Evolutionary conservation across 345 rosid species (phyloP).

Genomic region (Euphorbia pulcherrima): DNA sequence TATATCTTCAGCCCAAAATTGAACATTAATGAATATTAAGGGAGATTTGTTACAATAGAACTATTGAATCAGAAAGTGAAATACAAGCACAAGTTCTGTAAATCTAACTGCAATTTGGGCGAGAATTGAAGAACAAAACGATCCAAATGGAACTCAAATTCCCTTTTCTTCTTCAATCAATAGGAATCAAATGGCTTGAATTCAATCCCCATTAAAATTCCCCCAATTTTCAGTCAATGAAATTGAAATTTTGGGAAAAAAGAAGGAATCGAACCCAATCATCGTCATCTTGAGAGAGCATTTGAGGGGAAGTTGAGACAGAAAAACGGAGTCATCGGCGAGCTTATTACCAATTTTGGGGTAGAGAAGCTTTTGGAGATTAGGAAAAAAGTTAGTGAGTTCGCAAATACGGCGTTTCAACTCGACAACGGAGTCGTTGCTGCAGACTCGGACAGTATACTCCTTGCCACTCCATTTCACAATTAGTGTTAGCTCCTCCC

Average conservation of each 20-base stretch:
- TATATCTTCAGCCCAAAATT: too few relatives aligned
- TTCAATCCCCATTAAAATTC: too few relatives aligned
- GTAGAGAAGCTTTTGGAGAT: slow-evolving; percentile 92
- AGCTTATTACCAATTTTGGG: slow-evolving; percentile 85
- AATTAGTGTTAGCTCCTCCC: slow-evolving; percentile 71
- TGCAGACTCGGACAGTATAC: slow-evolving; percentile 77
- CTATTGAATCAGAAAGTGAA: too few relatives aligned
- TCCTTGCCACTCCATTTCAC: slow-evolving; percentile 96
- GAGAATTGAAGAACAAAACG: too few relatives aligned
- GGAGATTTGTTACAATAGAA: too few relatives aligned
- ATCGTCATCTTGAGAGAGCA: slow-evolving; percentile 91
- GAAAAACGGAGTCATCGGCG: slow-evolving; percentile 65
- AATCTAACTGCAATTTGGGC: too few relatives aligned
- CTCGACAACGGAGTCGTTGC: slow-evolving; percentile 85
- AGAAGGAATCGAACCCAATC: slow-evolving; percentile 55
- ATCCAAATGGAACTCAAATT: too few relatives aligned
- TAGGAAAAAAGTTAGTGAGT: slow-evolving; percentile 75
- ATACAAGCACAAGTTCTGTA: too few relatives aligned
- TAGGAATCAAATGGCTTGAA: too few relatives aligned
- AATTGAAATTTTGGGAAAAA: neutral
- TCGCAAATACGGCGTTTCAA: slow-evolving; percentile 87
- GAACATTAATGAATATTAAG: too few relatives aligned
- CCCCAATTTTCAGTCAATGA: too few relatives aligned
- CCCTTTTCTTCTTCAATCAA: too few relatives aligned
- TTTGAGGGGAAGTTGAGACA: slow-evolving; percentile 74